These are phyloP conservation scores for Diaporthe citri DNA, from an alignment of 2,329 filamentous ascomycete genomes.

Conservation along the genomic window DNA sequence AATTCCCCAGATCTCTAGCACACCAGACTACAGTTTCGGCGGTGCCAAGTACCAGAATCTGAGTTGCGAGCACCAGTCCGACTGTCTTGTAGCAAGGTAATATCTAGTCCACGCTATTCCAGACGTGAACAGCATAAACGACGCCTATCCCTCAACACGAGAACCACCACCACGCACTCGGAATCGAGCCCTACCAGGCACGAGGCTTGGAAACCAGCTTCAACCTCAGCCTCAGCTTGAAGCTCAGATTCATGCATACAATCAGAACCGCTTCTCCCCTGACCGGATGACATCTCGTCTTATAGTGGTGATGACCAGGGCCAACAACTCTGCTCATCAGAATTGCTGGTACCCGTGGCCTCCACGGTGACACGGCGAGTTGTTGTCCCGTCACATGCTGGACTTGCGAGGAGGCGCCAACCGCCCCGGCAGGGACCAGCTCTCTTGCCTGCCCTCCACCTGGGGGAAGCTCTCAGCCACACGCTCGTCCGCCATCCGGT, in stretches of 20 bases:
- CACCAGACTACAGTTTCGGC: neutral
- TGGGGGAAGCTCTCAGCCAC: constrained; percentile 8
- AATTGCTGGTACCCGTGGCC: neutral
- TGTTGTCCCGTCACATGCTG: constrained; percentile 4
- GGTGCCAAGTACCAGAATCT: neutral
- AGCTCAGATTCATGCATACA: neutral
- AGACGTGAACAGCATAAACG: neutral
- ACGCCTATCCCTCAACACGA: neutral
- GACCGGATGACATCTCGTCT: constrained; percentile 12
- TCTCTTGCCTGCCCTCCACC: neutral
- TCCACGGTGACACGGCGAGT: constrained; percentile 1
- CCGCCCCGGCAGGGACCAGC: neutral
- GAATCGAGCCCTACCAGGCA: neutral
- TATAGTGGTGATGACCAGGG: neutral
- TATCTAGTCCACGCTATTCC: neutral
- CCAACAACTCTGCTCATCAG: neutral
- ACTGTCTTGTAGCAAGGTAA: neutral
- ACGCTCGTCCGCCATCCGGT: neutral
- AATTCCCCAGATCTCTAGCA: neutral
- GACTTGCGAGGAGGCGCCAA: constrained; percentile 3
- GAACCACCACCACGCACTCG: neutral
- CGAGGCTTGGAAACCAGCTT: neutral
- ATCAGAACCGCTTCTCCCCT: neutral
- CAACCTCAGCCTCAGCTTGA: neutral
- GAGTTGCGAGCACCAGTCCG: neutral